These are phyloP conservation scores for Fomitopsis betulina DNA, from an alignment of 1,284 basidiomycete species.

Conservation along the genomic window DNA sequence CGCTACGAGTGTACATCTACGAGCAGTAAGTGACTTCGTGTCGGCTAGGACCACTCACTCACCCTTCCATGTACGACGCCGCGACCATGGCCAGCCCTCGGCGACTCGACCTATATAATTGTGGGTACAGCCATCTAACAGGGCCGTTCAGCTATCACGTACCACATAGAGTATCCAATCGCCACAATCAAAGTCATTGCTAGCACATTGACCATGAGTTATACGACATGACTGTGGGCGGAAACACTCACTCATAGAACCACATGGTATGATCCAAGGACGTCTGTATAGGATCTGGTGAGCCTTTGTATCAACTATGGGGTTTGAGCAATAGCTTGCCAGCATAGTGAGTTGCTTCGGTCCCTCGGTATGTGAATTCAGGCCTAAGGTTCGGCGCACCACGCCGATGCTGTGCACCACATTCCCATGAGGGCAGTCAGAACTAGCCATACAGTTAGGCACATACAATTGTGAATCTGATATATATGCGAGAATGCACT, in stretches of 20 bases:
- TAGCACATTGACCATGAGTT: conserved; percentile 22
- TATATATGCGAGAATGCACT: conserved; percentile 86
- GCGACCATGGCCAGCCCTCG: conserved; percentile 67
- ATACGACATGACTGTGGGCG: too few species aligned
- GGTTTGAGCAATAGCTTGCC: conserved; percentile 34
- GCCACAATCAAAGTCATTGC: conserved; percentile 71
- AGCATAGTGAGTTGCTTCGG: conserved; percentile 64
- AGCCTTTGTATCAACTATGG: neutral
- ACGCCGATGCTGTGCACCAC: conserved; percentile 52
- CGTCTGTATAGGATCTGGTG: conserved; percentile 40
- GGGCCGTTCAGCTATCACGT: conserved; percentile 19
- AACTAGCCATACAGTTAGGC: neutral
- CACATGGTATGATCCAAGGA: conserved; percentile 84
- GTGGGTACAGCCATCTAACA: neutral
- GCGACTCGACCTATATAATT: conserved; percentile 50
- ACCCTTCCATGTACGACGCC: conserved; percentile 74
- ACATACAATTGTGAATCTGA: conserved; percentile 81
- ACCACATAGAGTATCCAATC: conserved; percentile 83
- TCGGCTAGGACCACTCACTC: conserved; percentile 19
- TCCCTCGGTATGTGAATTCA: conserved; percentile 47
- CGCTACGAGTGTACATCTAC: conserved; percentile 73
- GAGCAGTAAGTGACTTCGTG: neutral
- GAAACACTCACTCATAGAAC: conserved; percentile 64
- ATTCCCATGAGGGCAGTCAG: neutral
- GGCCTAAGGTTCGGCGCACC: conserved; percentile 59